Percentiles rank a stretch among this genome's conserved stretches.
Evolutionary conservation across 2,329 filamentous ascomycete genomes (phyloP).

Genomic region (Hymenotorrendiella dingleyae): DNA sequence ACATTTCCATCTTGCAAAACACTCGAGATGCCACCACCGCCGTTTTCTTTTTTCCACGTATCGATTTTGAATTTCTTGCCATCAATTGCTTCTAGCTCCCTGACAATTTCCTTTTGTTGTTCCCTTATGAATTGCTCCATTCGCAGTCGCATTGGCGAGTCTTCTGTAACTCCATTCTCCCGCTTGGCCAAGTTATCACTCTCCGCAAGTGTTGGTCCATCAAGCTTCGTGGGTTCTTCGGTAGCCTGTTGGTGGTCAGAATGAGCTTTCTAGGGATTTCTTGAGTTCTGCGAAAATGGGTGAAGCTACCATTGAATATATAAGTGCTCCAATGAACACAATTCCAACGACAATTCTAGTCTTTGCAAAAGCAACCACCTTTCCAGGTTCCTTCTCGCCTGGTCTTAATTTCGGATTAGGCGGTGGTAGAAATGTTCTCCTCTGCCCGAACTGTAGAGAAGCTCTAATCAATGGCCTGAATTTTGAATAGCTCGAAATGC

Average conservation of each 20-base stretch:
- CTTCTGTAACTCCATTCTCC: constrained; percentile 65
- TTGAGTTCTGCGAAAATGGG: neutral
- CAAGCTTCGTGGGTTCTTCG: constrained; percentile 39
- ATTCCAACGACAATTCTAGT: constrained; percentile 42
- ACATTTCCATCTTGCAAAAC: constrained; percentile 94
- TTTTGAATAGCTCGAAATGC: constrained; percentile 16
- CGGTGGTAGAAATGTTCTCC: constrained; percentile 18
- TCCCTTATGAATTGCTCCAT: constrained; percentile 97
- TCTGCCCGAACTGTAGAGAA: constrained; percentile 14
- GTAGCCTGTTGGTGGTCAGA: constrained; percentile 26
- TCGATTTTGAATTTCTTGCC: constrained; percentile 77
- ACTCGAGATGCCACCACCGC: constrained; percentile 89
- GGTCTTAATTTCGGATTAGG: constrained; percentile 8
- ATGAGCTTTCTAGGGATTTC: constrained; percentile 6
- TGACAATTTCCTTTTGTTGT: constrained; percentile 83
- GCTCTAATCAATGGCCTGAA: constrained; percentile 7
- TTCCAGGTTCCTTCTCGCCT: constrained; percentile 7
- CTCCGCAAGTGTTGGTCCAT: constrained; percentile 71
- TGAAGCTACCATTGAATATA: constrained; percentile 43
- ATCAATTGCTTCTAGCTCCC: constrained; percentile 76
- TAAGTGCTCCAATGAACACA: constrained; percentile 41
- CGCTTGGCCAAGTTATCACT: constrained; percentile 77
- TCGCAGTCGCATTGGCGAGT: constrained; percentile 91
- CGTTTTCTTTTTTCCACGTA: constrained; percentile 80
- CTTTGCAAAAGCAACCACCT: constrained; percentile 38